phyloP scores from a whole-genome alignment of 306 rosid genomes.

The Astragalus glycyphyllos region DNA sequence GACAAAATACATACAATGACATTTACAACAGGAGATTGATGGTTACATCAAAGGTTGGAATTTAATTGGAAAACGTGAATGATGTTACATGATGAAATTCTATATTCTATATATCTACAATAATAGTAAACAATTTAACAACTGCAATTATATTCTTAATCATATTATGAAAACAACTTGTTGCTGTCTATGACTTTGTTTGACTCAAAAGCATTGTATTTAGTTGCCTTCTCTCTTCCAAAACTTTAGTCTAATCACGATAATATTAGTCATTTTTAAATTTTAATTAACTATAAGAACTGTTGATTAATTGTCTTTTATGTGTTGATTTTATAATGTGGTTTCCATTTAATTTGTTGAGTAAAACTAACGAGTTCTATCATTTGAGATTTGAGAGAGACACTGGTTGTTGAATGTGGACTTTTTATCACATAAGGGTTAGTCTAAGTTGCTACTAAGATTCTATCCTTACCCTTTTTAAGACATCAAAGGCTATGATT shows the following conservation, averaged over 20 bases:
- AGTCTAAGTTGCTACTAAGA: not conserved
- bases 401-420: constrained; percentile 19
- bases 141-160: constrained; percentile 39
- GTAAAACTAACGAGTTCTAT: constrained; percentile 1
- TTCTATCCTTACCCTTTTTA: not conserved
- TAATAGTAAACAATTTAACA: constrained; percentile 2
- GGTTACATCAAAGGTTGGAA: constrained; percentile 28
- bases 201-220: constrained; percentile 42
- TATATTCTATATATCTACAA: not conserved
- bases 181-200: constrained; percentile 44
- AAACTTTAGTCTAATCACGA: constrained; percentile 28
- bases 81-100: constrained; percentile 37
- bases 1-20: constrained; percentile 9
- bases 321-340: not conserved
- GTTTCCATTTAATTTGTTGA: not conserved
- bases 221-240: constrained; percentile 32
- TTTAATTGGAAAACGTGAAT: constrained; percentile 28
- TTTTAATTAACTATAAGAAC: not conserved
- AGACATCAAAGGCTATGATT: not conserved
- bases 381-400: constrained; percentile 26
- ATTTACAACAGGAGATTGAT: not conserved
- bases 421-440: not conserved
- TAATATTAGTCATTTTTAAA: constrained; percentile 17
- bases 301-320: not conserved
- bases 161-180: constrained; percentile 1